Evolutionary conservation across 2,329 filamentous ascomycete genomes (phyloP).

Genomic region (Uncinocarpus reesii): DNA sequence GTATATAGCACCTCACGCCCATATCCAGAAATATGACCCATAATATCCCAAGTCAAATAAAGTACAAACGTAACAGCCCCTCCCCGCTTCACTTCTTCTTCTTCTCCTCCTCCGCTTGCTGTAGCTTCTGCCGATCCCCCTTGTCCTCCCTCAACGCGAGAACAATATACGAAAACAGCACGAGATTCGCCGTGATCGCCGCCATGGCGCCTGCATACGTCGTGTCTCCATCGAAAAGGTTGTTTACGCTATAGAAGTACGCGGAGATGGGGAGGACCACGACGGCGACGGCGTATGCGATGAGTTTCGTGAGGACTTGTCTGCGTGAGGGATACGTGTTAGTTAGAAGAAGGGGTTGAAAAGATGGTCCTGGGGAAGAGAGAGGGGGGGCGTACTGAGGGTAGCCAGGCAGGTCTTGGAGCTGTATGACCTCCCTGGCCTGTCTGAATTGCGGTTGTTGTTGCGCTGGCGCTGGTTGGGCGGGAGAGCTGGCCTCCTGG

Average conservation of each 20-base stretch:
- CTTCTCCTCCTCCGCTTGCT: conserved; percentile 39
- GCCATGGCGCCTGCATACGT: conserved; percentile 78
- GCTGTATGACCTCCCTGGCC: neutral
- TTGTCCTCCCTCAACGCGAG: conserved; percentile 85
- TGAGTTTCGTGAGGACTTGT: conserved; percentile 77
- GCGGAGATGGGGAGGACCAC: conserved; percentile 73
- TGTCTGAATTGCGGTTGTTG: neutral
- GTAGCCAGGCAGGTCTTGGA: conserved; percentile 3
- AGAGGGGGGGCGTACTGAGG: neutral
- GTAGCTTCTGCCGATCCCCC: conserved; percentile 59
- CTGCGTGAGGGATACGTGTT: conserved; percentile 35
- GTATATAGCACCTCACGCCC: too few relatives aligned
- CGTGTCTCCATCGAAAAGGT: conserved; percentile 70
- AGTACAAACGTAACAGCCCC: neutral
- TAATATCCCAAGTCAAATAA: too few relatives aligned
- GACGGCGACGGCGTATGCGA: conserved; percentile 88
- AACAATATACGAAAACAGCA: conserved; percentile 80
- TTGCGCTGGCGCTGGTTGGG: neutral
- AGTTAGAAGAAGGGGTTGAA: neutral
- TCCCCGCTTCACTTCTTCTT: conserved; percentile 1
- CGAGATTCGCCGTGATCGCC: conserved; percentile 81
- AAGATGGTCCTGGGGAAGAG: neutral
- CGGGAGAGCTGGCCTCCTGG: conserved; percentile 22
- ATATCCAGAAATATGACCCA: too few relatives aligned
- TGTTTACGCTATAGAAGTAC: conserved; percentile 69